Evolutionary conservation across 1,284 basidiomycete genomes (phyloP).

Genomic region (Apiotrichum siamense): DNA sequence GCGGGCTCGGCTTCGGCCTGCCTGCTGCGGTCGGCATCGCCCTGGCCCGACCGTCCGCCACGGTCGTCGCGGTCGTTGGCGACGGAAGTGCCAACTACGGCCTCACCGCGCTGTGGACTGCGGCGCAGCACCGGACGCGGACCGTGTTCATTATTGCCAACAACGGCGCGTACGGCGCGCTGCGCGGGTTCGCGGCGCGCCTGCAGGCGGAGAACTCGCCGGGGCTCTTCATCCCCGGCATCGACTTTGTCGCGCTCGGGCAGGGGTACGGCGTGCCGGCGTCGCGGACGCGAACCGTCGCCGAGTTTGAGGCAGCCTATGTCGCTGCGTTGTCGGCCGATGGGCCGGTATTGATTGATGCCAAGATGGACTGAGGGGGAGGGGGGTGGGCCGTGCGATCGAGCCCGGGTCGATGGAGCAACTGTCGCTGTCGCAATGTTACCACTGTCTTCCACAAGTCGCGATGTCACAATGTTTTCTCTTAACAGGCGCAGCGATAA

Average conservation of each 20-base stretch:
- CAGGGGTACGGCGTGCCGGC: constrained; percentile 13
- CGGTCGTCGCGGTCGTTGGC: constrained; percentile 10
- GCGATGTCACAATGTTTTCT: too few species aligned
- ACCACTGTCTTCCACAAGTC: too few species aligned
- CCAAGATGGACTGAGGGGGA: too few species aligned
- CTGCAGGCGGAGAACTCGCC: constrained; percentile 4
- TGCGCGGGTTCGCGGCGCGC: constrained; percentile 4
- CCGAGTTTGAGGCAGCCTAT: constrained; percentile 9
- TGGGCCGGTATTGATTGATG: constrained; percentile 13
- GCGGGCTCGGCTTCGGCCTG: constrained; percentile 14
- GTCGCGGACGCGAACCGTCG: neutral
- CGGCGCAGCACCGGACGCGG: constrained; percentile 1
- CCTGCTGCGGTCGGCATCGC: constrained; percentile 8
- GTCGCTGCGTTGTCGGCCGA: neutral
- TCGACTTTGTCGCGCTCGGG: constrained; percentile 11
- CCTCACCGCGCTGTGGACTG: constrained; percentile 8
- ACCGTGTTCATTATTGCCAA: constrained; percentile 13
- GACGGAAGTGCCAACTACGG: constrained; percentile 14
- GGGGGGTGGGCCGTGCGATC: too few species aligned
- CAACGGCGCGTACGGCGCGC: constrained; percentile 11
- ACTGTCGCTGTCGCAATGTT: too few species aligned
- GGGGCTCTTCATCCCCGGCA: constrained; percentile 10
- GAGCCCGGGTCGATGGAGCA: too few species aligned
- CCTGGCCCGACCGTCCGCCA: constrained; percentile 5
- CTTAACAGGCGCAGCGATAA: too few species aligned